Evolutionary conservation across 768 basidiomycete genomes (phyloP).

Genomic region (Leccinum pellstonianum): DNA sequence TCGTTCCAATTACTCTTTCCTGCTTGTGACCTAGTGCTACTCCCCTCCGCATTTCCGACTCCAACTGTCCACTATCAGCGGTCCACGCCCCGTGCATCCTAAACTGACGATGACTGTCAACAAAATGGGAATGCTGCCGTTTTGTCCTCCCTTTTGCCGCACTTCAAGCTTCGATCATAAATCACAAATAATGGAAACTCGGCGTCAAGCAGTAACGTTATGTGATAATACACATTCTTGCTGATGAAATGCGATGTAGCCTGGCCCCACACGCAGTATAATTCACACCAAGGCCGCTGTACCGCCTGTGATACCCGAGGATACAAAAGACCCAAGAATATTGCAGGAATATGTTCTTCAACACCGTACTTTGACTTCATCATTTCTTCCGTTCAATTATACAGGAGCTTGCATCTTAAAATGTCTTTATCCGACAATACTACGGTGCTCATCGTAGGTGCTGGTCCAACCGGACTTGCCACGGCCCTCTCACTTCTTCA

Average conservation of each 20-base stretch:
- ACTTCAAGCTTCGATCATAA: neutral
- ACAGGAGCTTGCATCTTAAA: neutral
- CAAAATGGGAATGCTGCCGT: neutral
- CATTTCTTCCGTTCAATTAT: neutral
- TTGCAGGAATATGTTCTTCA: neutral
- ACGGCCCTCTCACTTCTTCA: slow-evolving; percentile 44
- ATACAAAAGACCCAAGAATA: neutral
- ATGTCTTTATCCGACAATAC: slow-evolving; percentile 35
- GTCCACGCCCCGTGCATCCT: neutral
- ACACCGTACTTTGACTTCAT: neutral
- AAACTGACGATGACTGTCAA: neutral
- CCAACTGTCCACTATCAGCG: neutral
- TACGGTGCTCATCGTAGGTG: slow-evolving; percentile 49
- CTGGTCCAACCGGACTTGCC: slow-evolving; percentile 49
- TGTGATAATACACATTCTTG: neutral
- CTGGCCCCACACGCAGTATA: too few species aligned
- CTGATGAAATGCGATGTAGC: neutral
- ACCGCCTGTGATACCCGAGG: neutral
- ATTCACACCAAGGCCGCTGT: too few species aligned
- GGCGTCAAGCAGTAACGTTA: neutral
- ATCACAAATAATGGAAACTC: neutral
- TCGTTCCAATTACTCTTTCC: too few species aligned
- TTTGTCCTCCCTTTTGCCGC: neutral
- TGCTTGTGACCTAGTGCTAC: too few species aligned
- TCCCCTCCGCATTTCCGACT: too few species aligned